Percentiles rank a stretch among this genome's conserved stretches.
Conservation (phyloP, 129 eudicot genomes). For the Lonicera japonica region DNA sequence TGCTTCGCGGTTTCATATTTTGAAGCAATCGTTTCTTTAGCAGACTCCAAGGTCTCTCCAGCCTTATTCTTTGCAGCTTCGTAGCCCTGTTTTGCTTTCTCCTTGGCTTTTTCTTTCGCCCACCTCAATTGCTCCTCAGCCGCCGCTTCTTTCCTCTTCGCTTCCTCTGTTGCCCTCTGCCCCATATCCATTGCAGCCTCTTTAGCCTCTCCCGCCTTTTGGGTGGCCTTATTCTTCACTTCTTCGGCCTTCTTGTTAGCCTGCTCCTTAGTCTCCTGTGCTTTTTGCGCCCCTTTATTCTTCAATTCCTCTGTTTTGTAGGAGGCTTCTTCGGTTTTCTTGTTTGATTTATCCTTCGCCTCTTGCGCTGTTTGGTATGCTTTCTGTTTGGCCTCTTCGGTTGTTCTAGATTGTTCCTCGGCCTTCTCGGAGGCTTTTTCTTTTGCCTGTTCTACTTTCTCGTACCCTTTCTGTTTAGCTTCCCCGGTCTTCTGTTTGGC, state of each 20-base stretch:
- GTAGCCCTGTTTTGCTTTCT: constrained; percentile 27
- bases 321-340: constrained; percentile 16
- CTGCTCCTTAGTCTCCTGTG: constrained; percentile 5
- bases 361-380: constrained; percentile 13
- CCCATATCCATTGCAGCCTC: constrained; percentile 21
- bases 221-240: not conserved
- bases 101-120: constrained; percentile 38
- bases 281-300: not conserved
- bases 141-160: constrained; percentile 13
- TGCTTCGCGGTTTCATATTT: constrained; percentile 39
- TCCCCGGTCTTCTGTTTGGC: constrained; percentile 5
- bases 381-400: constrained; percentile 16
- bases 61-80: constrained; percentile 42
- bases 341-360: constrained; percentile 3
- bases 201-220: constrained; percentile 8
- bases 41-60: constrained; percentile 32
- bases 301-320: constrained; percentile 1
- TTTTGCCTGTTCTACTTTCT: constrained; percentile 1
- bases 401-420: not conserved
- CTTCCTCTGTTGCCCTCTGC: constrained; percentile 16
- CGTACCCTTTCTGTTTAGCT: not conserved
- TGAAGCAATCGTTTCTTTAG: constrained; percentile 40
- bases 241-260: constrained; percentile 10
- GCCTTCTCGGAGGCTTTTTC: constrained; percentile 1
- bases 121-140: constrained; percentile 25